Percentiles rank a stretch among this genome's conserved stretches.
Evolutionary conservation across 1,284 basidiomycete species (phyloP).

Genomic region (Ganoderma lingzhi): DNA sequence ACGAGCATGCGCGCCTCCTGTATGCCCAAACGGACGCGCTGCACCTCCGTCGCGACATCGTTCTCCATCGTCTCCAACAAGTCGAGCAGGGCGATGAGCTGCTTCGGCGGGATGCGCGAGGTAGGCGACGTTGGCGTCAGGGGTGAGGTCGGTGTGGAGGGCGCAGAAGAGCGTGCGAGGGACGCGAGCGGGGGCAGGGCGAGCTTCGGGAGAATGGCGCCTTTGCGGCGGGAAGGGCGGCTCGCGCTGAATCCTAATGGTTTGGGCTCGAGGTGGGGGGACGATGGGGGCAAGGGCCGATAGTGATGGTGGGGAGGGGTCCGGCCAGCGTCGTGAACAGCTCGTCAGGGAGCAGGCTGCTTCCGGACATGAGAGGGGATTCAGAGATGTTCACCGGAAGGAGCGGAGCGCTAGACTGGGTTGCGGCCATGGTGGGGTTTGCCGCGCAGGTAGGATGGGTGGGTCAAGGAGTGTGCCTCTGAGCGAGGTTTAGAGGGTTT

Average conservation of each 20-base stretch:
- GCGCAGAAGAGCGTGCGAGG: slow-evolving; percentile 15
- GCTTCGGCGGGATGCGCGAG: slow-evolving; percentile 36
- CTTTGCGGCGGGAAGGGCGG: slow-evolving; percentile 6
- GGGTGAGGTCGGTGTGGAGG: slow-evolving; percentile 22
- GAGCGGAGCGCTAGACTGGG: slow-evolving; percentile 29
- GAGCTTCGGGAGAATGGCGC: slow-evolving; percentile 4
- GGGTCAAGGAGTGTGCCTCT: slow-evolving; percentile 20
- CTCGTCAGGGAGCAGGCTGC: slow-evolving; percentile 33
- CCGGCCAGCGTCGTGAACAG: slow-evolving; percentile 34
- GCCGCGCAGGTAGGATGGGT: slow-evolving; percentile 2
- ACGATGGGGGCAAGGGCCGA: slow-evolving; percentile 24
- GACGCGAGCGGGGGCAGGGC: slow-evolving; percentile 3
- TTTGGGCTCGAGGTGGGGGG: slow-evolving; percentile 25
- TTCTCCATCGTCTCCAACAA: slow-evolving; percentile 48
- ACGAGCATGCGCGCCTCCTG: slow-evolving; percentile 45
- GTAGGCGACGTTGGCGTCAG: slow-evolving; percentile 11
- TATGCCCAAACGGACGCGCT: slow-evolving; percentile 48
- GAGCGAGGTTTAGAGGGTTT: neutral
- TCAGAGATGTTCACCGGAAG: slow-evolving; percentile 41
- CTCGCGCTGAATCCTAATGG: neutral
- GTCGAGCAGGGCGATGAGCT: slow-evolving; percentile 45
- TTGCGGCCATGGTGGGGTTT: slow-evolving; percentile 15
- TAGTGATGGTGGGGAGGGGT: slow-evolving; percentile 22
- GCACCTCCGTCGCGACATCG: slow-evolving; percentile 48
- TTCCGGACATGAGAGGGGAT: slow-evolving; percentile 41